Conservation (phyloP, 2,329 filamentous ascomycete genomes). For the Colletotrichum sojae region DNA sequence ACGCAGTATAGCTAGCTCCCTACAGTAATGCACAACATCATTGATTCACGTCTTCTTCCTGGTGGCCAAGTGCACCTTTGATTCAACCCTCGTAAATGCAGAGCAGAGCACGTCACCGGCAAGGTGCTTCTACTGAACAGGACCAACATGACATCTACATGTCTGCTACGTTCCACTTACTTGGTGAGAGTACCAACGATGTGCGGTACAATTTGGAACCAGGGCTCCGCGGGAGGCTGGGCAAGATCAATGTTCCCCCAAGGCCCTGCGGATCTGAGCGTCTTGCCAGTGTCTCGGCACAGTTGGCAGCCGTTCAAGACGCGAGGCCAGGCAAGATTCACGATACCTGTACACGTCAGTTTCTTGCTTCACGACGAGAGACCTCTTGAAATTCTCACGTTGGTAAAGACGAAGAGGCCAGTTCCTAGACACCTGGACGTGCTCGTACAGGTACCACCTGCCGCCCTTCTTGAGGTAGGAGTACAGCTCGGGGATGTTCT, state of each 20-base stretch:
- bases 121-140: too few relatives aligned
- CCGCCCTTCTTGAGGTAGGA: slow-evolving; percentile 72
- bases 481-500: slow-evolving; percentile 70
- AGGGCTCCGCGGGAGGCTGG: slow-evolving; percentile 56
- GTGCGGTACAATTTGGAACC: slow-evolving; percentile 62
- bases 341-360: slow-evolving; percentile 48
- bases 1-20: slow-evolving; percentile 31
- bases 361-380: neutral
- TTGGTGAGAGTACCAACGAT: slow-evolving; percentile 68
- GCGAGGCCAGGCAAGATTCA: slow-evolving; percentile 68
- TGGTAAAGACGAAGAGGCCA: slow-evolving; percentile 64
- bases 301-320: slow-evolving; percentile 67
- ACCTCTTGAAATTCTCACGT: slow-evolving; percentile 53
- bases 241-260: slow-evolving; percentile 66
- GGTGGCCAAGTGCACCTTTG: neutral
- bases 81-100: neutral
- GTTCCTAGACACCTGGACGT: slow-evolving; percentile 61
- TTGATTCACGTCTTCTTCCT: neutral
- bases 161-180: slow-evolving; percentile 45
- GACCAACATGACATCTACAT: too few relatives aligned
- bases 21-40: neutral
- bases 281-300: slow-evolving; percentile 62
- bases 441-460: slow-evolving; percentile 75
- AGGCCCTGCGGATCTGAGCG: slow-evolving; percentile 62
- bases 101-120: neutral